Evolutionary conservation across 495 filamentous ascomycete species (phyloP).

Genomic region (Aspergillus nanangensis): DNA sequence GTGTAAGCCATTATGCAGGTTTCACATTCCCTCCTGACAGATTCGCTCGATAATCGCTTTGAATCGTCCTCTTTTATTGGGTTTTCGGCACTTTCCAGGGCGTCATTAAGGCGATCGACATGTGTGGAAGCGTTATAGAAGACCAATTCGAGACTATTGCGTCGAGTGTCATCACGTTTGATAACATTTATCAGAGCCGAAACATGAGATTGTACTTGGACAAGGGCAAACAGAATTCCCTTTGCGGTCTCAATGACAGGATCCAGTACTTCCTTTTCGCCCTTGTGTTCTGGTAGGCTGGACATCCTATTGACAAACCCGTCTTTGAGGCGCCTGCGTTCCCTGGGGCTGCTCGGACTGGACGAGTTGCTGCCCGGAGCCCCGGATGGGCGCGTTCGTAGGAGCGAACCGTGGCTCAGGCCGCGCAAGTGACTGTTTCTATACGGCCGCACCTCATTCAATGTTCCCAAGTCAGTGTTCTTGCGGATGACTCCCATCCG

Average conservation of each 20-base stretch:
- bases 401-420: constrained; percentile 73
- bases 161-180: constrained; percentile 59
- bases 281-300: constrained; percentile 77
- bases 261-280: constrained; percentile 53
- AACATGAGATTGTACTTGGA: constrained; percentile 73
- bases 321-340: constrained; percentile 45
- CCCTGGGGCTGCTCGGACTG: constrained; percentile 54
- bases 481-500: constrained; percentile 86
- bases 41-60: constrained; percentile 42
- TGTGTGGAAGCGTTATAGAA: constrained; percentile 73
- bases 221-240: constrained; percentile 81
- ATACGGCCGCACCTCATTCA: constrained; percentile 69
- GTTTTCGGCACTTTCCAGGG: constrained; percentile 61
- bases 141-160: constrained; percentile 70
- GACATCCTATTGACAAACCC: constrained; percentile 72
- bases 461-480: constrained; percentile 64
- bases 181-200: constrained; percentile 67
- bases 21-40: constrained; percentile 60
- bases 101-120: constrained; percentile 69
- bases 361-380: constrained; percentile 48
- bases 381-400: constrained; percentile 49
- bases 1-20: constrained; percentile 74
- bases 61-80: constrained; percentile 37
- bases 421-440: constrained; percentile 78
- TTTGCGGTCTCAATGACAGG: constrained; percentile 75